Percentiles rank a stretch among this genome's conserved stretches.
phyloP scores from a whole-genome alignment of 108 stramenopile genomes.

The Nitzschia sp. region DNA sequence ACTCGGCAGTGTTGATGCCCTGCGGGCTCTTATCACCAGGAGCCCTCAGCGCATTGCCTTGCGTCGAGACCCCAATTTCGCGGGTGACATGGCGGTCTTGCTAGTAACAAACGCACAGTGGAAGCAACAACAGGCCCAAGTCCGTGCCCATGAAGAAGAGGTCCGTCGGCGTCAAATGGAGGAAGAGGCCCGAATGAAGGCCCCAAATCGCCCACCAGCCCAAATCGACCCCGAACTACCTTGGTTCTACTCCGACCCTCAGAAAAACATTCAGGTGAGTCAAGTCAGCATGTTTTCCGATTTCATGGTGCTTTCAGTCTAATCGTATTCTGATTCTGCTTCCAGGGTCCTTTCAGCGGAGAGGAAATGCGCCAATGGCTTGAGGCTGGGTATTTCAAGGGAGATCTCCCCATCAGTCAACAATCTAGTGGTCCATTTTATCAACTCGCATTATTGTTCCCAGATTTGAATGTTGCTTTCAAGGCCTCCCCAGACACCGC shows the following conservation, averaged over 20 bases:
- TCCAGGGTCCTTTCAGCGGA: constrained; percentile 90
- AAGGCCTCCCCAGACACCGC: constrained; percentile 33
- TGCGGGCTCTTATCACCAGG: constrained; percentile 70
- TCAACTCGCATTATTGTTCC: constrained; percentile 64
- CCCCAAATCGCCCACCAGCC: constrained; percentile 30
- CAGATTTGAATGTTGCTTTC: constrained; percentile 74
- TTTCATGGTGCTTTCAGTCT: no score
- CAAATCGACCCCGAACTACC: constrained; percentile 60
- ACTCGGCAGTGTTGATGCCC: constrained; percentile 63
- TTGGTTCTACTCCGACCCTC: constrained; percentile 90
- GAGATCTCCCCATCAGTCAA: constrained; percentile 86
- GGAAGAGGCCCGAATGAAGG: constrained; percentile 40
- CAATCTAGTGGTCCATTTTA: constrained; percentile 71
- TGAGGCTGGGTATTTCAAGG: constrained; percentile 96
- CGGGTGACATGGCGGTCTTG: constrained; percentile 72
- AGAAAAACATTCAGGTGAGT: constrained; percentile 83
- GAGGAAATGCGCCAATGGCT: constrained; percentile 97
- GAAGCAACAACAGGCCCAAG: constrained; percentile 53
- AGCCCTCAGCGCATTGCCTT: constrained; percentile 66
- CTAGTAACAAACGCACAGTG: constrained; percentile 75
- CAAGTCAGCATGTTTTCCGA: neutral
- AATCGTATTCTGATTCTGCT: neutral
- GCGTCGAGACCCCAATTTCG: constrained; percentile 63
- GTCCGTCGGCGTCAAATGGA: constrained; percentile 49
- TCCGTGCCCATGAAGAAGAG: constrained; percentile 65